Percentiles rank a stretch among this genome's conserved stretches.
Evolutionary conservation across 768 basidiomycete species (phyloP).

Genomic region (Xanthoconium stramineum): DNA sequence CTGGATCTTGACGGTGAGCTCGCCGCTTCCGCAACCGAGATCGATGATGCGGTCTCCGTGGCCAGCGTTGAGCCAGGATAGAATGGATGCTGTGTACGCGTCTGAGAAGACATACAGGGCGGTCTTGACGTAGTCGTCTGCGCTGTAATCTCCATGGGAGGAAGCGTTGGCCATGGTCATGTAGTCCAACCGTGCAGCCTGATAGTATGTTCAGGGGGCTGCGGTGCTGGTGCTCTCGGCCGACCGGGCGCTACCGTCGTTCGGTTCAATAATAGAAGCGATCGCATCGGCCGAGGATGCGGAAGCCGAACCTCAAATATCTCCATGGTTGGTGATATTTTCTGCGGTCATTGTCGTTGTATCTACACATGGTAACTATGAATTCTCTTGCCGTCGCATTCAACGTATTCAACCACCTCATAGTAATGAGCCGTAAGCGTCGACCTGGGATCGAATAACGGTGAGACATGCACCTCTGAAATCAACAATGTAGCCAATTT

Average conservation of each 20-base stretch:
- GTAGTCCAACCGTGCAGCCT: neutral
- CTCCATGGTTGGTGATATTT: too few species aligned
- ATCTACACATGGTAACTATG: too few species aligned
- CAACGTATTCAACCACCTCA: too few species aligned
- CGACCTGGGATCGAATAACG: too few species aligned
- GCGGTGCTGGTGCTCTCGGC: slow-evolving; percentile 21
- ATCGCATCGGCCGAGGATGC: slow-evolving; percentile 19
- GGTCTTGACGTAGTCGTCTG: slow-evolving; percentile 56
- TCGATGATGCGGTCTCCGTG: slow-evolving; percentile 72
- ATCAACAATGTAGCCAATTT: too few species aligned
- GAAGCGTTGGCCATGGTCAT: slow-evolving; percentile 8
- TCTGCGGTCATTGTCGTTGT: too few species aligned
- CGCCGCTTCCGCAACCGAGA: slow-evolving; percentile 81
- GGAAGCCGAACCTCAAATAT: neutral
- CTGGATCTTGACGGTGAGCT: slow-evolving; percentile 61
- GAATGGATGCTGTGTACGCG: slow-evolving; percentile 48
- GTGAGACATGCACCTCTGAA: too few species aligned
- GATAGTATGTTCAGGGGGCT: slow-evolving; percentile 6
- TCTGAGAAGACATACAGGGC: slow-evolving; percentile 68
- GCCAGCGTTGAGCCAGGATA: slow-evolving; percentile 57
- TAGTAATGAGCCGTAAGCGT: too few species aligned
- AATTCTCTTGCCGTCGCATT: too few species aligned
- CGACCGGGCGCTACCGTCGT: slow-evolving; percentile 3
- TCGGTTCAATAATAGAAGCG: neutral
- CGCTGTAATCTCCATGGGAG: slow-evolving; percentile 49